Evolutionary conservation across 768 basidiomycete genomes (phyloP), one percentile per base, ranked within the genome.

Genomic region (Mycena sanguinolenta): DNA sequence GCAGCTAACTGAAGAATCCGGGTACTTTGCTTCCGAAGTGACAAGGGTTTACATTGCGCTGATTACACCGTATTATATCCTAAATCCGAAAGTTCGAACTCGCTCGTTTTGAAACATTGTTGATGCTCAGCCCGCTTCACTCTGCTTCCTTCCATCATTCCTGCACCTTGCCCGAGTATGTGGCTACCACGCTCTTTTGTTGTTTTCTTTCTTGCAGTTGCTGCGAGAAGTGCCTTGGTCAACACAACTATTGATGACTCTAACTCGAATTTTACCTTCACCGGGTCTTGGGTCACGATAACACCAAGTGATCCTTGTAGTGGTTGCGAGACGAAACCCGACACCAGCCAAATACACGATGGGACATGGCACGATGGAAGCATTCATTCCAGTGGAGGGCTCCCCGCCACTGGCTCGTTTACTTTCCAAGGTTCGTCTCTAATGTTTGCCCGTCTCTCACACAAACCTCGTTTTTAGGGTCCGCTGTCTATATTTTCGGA

Each of bases 401-500:
- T n/a, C 55, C 42, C 44, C 19, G 63, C 70, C 32, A 39, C 54
- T 8, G 70, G 70, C 38, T 71, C 61, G 17, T 63, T 71, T 17
- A 63, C 65, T 10, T 71, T 71, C 61, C 23, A 38, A 25, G 70
- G 70, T 67, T 16, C 44, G 53, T 54, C 53, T 30, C 16, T 30
- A 8, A 53, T 10, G 14, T n/a, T n/a, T n/a, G n/a, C n/a, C n/a
- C n/a, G n/a, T n/a, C n/a, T n/a, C n/a, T n/a, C n/a, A n/a, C n/a
- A n/a, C n/a, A n/a, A 36, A n/a, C 21, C 3, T 25, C 17, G 8
- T 16, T 36, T 38, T 42, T 49, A 71, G 70, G 70, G 53, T 63
- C 65, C 42, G 70, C 60, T 25, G 61, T 71, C 16, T 71, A 71
- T 58, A 71, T 71, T 49, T 71, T 63, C 57, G 70, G 69, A 21